Base-by-base conservation (phyloP, 2,329 filamentous ascomycete species). In the Fusarium temperatum region DNA sequence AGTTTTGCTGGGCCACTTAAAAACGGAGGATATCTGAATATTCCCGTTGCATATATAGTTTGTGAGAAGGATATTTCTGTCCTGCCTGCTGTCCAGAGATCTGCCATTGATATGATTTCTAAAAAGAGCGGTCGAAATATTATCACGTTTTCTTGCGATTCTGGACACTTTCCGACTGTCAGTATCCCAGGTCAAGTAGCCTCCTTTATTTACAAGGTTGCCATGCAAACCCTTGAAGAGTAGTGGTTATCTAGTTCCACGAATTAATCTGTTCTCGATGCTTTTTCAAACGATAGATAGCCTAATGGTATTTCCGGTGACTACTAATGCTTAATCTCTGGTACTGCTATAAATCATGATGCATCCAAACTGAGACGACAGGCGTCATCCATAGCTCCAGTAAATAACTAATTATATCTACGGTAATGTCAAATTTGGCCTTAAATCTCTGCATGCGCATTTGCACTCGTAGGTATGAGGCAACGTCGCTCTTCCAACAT, bases 191-290 rank as follows among this genome's bases (percentile, higher is more conserved):
- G 4, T 0, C 14, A 20, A 28, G 12, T 30, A 15, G 22, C 53
- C 2, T 42, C 6, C 32, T 32, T 32, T 3, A 42, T 56, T 5
- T 15, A 20, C 6, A 11, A 10, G 3, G 12, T 56, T 30, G 15
- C 26, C 11, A 6, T 6, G 4, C 8, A 18, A 20, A 14, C 2
- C 8, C 0, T 18, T n/a, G 0, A 1, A 15, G 4, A 42, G 6
- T 30, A 20, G 15, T 8, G 1, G 3, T 6, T 4, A 30, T 28
- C 3, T 9, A 39, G 9, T 35, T n/a, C 6, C 9, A 15, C 2
- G 5, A 14, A 18, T 18, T 2, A 9, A 28, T 39, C 2, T 10
- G 5, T 11, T 7, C 10, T 6, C 3, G 15, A 20, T 17, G 3
- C 35, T 13, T 9, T 9, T 10, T 12, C 7, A 39, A 28, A 30